A percentile compares a stretch with the other conserved stretches of the same genome.
phyloP scores from a whole-genome alignment of 1,139 yeast species.

The Kurtzmaniella quercitrusa region DNA sequence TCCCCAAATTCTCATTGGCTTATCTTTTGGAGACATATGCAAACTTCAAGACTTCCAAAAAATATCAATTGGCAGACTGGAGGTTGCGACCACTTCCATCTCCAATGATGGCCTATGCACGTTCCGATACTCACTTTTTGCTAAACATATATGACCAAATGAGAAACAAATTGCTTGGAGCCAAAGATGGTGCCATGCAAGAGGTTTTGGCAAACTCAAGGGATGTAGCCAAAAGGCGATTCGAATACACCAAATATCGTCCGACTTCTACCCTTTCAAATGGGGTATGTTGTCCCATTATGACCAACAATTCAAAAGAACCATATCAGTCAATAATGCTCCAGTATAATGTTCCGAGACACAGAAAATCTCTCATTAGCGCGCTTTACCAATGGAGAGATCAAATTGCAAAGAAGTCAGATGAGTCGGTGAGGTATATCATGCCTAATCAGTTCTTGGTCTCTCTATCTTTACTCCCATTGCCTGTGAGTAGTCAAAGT shows the following conservation, averaged over 20 bases:
- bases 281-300: conserved; percentile 44
- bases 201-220: conserved; percentile 75
- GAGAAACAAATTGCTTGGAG: conserved; percentile 52
- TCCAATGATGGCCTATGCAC: conserved; percentile 81
- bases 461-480: conserved; percentile 48
- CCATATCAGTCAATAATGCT: conserved; percentile 59
- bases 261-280: conserved; percentile 33
- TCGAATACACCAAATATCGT: conserved; percentile 66
- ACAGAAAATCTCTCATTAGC: conserved; percentile 54
- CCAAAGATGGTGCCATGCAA: conserved; percentile 16
- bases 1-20: conserved; percentile 82
- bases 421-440: conserved; percentile 79
- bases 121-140: conserved; percentile 92
- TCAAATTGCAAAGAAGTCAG: conserved; percentile 61
- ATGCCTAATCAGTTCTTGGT: conserved; percentile 81
- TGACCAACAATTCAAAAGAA: conserved; percentile 42
- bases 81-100: conserved; percentile 78
- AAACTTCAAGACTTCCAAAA: conserved; percentile 82
- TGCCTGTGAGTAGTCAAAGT: conserved; percentile 57
- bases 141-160: conserved; percentile 75
- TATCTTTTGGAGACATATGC: conserved; percentile 78
- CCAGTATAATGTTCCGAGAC: conserved; percentile 61
- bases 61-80: conserved; percentile 97
- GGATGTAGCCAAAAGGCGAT: conserved; percentile 74
- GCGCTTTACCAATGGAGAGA: conserved; percentile 84